Base-by-base conservation (phyloP, 2,329 filamentous ascomycete species). In the Pyrenochaeta sp. region DNA sequence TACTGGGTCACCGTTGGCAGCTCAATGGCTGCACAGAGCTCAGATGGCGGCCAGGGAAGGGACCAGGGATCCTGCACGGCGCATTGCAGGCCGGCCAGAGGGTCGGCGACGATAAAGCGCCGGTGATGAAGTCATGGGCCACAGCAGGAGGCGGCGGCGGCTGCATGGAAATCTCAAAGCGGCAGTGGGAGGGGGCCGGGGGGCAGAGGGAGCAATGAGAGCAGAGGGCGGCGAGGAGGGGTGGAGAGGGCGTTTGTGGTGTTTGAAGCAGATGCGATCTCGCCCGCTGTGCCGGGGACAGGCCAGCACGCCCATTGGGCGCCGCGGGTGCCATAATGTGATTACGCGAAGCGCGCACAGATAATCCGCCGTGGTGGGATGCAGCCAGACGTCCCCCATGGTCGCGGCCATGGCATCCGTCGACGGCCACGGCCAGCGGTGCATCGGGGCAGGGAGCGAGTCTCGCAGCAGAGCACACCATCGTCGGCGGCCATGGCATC, bases 1-100 rank as follows among this genome's bases (percentile, higher is more conserved):
- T 55, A 44, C 53, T 57, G 47, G 53, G 50, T 45, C 40, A 38
- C 51, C 53, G 56, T 62, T 61, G 30, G 34, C 29, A 51, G 35
- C 30, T 43, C 30, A 38, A 39, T 42, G 30, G 38, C 47, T 48
- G 37, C 32, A 30, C 21, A 10, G 21, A 20, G 11, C 19, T 14
- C 13, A 6, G 10, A 21, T 15, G 22, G 38, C 15, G 22, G 37
- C 20, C 39, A 48, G 22, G 32, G 19, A 32, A 21, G 27, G 28
- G 38, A 21, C 37, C 14, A 28, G 37, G 31, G 31, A 22, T 34
- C 19, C 31, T 18, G 29, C 29, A 13, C 30, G n/a, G 11, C 14
- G 18, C 18, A 27, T 14, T 13, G 21, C 41, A 45, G 35, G 15
- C 19, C 10, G 13, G 30, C 28, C 19, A 29, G 36, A 51, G 21